These are phyloP conservation scores for Hygrophorus pudorinus DNA, from an alignment of 768 basidiomycete species.

Conservation along the genomic window DNA sequence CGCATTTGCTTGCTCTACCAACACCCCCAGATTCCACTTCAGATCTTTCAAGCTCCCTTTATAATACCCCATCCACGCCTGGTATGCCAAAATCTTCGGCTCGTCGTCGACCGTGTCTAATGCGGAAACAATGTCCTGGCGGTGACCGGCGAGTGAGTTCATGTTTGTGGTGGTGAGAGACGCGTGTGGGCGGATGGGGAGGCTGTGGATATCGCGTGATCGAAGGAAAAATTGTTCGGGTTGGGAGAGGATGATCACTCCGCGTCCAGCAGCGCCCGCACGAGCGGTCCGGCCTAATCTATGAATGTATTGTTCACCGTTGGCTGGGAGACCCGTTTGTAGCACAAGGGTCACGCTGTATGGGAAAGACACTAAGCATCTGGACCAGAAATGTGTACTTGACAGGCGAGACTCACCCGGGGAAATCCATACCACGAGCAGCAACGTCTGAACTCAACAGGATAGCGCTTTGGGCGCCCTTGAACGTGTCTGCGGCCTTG, in stretches of 20 bases:
- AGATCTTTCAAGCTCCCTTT: conserved; percentile 27
- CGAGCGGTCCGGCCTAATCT: conserved; percentile 72
- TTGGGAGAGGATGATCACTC: conserved; percentile 44
- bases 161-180: conserved; percentile 10
- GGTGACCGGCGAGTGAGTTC: conserved; percentile 10
- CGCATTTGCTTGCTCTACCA: conserved; percentile 30
- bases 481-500: conserved; percentile 41
- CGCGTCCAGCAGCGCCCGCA: conserved; percentile 54
- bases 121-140: conserved; percentile 13
- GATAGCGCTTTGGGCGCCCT: conserved; percentile 30
- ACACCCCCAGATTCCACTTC: conserved; percentile 26
- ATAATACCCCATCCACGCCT: conserved; percentile 51
- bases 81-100: conserved; percentile 40
- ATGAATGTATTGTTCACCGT: conserved; percentile 71
- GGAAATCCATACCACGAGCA: conserved; percentile 62
- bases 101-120: conserved; percentile 25
- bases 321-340: conserved; percentile 56
- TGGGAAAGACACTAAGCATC: not conserved
- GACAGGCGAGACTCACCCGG: conserved; percentile 27
- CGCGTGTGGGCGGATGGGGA: conserved; percentile 28
- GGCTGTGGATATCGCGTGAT: conserved; percentile 24
- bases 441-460: conserved; percentile 48
- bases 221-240: conserved; percentile 41
- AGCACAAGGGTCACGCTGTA: conserved; percentile 46
- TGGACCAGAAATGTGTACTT: not conserved